phyloP scores from a whole-genome alignment of 2,329 filamentous ascomycete genomes.

The Diaporthe citrichinensis region DNA sequence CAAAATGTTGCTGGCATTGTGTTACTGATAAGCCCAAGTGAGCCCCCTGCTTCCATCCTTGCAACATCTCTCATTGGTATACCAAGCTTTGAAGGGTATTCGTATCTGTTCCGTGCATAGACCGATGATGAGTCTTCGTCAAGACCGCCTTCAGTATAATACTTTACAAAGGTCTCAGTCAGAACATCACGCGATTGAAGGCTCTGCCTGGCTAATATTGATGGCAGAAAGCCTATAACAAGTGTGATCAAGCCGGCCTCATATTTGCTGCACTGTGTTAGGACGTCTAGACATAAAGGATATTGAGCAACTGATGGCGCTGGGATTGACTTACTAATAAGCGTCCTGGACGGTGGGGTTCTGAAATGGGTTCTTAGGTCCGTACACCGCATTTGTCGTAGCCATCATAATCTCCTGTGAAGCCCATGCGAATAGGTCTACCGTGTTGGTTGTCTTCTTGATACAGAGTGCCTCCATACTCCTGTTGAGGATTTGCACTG shows the following conservation, averaged over 20 bases:
- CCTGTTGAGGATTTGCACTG: not conserved
- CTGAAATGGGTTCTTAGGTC: slow-evolving; percentile 21
- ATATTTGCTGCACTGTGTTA: not conserved
- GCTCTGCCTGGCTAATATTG: not conserved
- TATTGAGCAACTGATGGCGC: not conserved
- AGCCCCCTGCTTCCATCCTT: slow-evolving; percentile 53
- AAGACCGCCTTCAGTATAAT: slow-evolving; percentile 7
- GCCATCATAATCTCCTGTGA: slow-evolving; percentile 27
- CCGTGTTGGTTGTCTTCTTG: not conserved
- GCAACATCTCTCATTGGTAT: slow-evolving; percentile 52
- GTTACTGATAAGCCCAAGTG: slow-evolving; percentile 55
- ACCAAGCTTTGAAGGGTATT: slow-evolving; percentile 46
- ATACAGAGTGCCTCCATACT: not conserved
- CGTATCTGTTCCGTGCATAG: slow-evolving; percentile 37
- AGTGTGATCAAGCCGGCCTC: slow-evolving; percentile 19
- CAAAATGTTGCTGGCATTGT: slow-evolving; percentile 55
- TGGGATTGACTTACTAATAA: slow-evolving; percentile 1
- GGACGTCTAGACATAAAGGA: not conserved
- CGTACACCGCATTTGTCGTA: slow-evolving; percentile 30
- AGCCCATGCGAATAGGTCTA: slow-evolving; percentile 23
- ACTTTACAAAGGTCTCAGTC: slow-evolving; percentile 6
- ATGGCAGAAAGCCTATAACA: slow-evolving; percentile 1
- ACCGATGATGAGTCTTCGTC: slow-evolving; percentile 10
- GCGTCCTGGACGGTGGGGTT: not conserved
- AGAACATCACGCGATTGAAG: slow-evolving; percentile 11